These are phyloP conservation scores for Pulveroboletus sp. DNA, from an alignment of 1,284 basidiomycete species.

Conservation along the genomic window DNA sequence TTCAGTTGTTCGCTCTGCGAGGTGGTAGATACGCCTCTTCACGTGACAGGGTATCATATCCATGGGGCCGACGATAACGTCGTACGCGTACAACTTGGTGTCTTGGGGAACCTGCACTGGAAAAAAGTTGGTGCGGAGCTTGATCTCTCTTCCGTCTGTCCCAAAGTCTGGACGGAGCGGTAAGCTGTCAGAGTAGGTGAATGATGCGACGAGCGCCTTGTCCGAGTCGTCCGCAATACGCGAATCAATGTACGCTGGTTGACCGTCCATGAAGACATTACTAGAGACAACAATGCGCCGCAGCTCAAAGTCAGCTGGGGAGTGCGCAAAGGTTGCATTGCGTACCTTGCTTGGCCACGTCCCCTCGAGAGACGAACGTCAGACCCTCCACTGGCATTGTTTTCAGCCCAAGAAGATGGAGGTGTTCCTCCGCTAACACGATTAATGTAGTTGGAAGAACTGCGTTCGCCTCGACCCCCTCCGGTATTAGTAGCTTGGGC, in stretches of 20 bases:
- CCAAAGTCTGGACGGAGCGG: conserved; percentile 2
- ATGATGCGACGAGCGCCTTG: background rate
- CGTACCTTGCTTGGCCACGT: background rate
- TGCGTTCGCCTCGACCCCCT: background rate
- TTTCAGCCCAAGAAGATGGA: background rate
- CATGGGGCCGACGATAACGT: background rate
- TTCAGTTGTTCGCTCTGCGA: background rate
- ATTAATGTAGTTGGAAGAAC: background rate
- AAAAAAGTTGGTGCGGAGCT: conserved; percentile 3
- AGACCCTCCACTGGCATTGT: background rate
- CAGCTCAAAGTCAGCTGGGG: too few relatives aligned
- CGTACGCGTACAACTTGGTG: background rate
- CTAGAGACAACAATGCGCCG: too few relatives aligned
- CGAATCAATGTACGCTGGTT: background rate
- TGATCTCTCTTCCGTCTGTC: background rate
- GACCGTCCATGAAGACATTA: background rate
- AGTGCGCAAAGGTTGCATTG: background rate
- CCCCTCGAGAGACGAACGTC: background rate
- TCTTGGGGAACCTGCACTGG: background rate
- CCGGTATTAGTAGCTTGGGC: too few relatives aligned
- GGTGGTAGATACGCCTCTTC: background rate
- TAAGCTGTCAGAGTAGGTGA: background rate
- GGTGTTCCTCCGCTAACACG: background rate
- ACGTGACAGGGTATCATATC: background rate
- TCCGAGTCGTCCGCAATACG: conserved; percentile 1